Conservation (phyloP, 2,329 filamentous ascomycete genomes). For the Fusarium sp. region DNA sequence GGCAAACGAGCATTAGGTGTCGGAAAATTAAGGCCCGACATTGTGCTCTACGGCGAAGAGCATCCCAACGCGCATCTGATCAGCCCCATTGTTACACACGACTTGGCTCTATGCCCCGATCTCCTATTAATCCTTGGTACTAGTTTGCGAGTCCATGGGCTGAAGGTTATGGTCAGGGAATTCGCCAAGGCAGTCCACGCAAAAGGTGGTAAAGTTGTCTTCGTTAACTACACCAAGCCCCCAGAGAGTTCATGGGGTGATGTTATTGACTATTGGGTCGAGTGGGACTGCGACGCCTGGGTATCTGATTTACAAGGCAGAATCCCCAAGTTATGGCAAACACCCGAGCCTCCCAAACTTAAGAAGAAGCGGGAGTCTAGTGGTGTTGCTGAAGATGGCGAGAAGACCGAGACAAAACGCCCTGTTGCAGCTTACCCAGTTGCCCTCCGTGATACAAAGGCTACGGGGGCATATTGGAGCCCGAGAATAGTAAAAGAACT, state of each 20-base stretch:
- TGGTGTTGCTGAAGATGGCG: slow-evolving; percentile 33
- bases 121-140: slow-evolving; percentile 76
- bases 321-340: slow-evolving; percentile 68
- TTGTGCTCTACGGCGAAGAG: slow-evolving; percentile 79
- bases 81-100: slow-evolving; percentile 73
- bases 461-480: slow-evolving; percentile 55
- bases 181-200: slow-evolving; percentile 77
- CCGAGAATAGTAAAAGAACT: slow-evolving; percentile 54
- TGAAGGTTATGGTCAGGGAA: slow-evolving; percentile 75
- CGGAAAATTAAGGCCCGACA: slow-evolving; percentile 74
- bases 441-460: slow-evolving; percentile 57
- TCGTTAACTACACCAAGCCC: slow-evolving; percentile 78
- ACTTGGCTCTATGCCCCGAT: slow-evolving; percentile 71
- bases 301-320: slow-evolving; percentile 69
- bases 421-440: slow-evolving; percentile 51
- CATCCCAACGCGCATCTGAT: slow-evolving; percentile 75
- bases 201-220: slow-evolving; percentile 73
- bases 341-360: slow-evolving; percentile 55
- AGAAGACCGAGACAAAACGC: slow-evolving; percentile 45
- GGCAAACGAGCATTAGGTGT: slow-evolving; percentile 74
- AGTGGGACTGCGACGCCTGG: slow-evolving; percentile 81
- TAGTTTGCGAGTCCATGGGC: slow-evolving; percentile 74
- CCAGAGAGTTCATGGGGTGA: slow-evolving; percentile 78
- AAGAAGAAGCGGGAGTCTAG: slow-evolving; percentile 49
- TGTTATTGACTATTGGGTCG: slow-evolving; percentile 77